A percentile compares a stretch with the other conserved stretches of the same genome.
Evolutionary conservation across 2,329 filamentous ascomycete species (phyloP).

Genomic region (Colletotrichum orbiculare): DNA sequence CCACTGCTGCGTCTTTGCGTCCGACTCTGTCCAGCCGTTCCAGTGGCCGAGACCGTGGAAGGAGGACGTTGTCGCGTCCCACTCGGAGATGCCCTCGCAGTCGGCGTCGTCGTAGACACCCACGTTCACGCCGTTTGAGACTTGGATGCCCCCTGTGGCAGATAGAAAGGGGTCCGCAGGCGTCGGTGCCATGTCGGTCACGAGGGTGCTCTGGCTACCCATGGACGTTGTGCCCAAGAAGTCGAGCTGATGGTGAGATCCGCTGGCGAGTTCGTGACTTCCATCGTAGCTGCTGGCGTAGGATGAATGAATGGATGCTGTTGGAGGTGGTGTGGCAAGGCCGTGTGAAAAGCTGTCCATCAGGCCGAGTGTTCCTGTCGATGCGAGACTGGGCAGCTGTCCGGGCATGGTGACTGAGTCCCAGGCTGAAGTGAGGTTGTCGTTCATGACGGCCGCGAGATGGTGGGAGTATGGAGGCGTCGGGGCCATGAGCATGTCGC

Average conservation of each 20-base stretch:
- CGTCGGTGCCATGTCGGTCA: slow-evolving; percentile 32
- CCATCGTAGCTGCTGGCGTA: slow-evolving; percentile 60
- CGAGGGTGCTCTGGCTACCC: slow-evolving; percentile 36
- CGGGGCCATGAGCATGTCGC: slow-evolving; percentile 65
- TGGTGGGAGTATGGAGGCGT: slow-evolving; percentile 58
- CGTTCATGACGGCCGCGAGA: slow-evolving; percentile 65
- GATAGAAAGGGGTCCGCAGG: slow-evolving; percentile 36
- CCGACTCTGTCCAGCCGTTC: slow-evolving; percentile 36
- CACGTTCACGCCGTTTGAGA: slow-evolving; percentile 33
- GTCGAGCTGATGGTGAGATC: slow-evolving; percentile 36
- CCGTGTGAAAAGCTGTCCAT: slow-evolving; percentile 64
- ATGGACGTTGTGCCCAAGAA: slow-evolving; percentile 37
- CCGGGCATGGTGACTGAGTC: slow-evolving; percentile 48
- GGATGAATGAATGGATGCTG: slow-evolving; percentile 60
- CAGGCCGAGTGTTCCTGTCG: slow-evolving; percentile 51
- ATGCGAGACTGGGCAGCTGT: slow-evolving; percentile 48
- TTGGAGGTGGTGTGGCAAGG: slow-evolving; percentile 67
- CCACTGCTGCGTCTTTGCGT: slow-evolving; percentile 35
- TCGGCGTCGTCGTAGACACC: slow-evolving; percentile 37
- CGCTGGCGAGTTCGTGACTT: slow-evolving; percentile 33
- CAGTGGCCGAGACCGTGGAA: slow-evolving; percentile 36
- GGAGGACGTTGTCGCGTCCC: slow-evolving; percentile 33
- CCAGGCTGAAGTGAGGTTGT: slow-evolving; percentile 65
- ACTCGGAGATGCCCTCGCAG: slow-evolving; percentile 28
- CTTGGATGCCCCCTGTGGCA: slow-evolving; percentile 37